phyloP scores from a whole-genome alignment of 306 rosid species.

The Neltuma alba region DNA sequence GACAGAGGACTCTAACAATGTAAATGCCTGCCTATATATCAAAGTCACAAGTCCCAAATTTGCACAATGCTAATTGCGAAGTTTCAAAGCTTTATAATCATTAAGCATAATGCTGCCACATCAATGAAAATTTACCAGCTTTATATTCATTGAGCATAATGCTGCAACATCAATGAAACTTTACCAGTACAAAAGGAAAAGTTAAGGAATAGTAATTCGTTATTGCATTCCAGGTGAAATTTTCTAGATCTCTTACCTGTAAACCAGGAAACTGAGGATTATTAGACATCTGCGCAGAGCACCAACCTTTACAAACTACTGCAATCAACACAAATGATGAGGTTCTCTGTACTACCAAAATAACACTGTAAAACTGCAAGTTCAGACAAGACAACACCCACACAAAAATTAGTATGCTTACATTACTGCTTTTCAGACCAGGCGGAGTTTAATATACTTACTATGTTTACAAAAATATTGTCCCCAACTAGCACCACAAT shows the following conservation, averaged over 20 bases:
- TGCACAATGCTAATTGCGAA: not conserved
- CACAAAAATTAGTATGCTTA: not conserved
- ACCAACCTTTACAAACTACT: constrained; percentile 41
- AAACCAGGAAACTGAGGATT: constrained; percentile 80
- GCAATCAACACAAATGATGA: constrained; percentile 40
- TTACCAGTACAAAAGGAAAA: not conserved
- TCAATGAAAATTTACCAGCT: not conserved
- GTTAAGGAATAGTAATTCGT: not conserved
- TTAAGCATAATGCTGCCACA: not conserved
- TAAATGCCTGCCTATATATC: not conserved
- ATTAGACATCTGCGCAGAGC: constrained; percentile 62
- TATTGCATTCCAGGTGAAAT: not conserved
- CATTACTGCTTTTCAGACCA: not conserved
- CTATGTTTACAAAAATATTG: not conserved
- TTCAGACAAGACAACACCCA: not conserved
- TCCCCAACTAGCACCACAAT: not conserved
- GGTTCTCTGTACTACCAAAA: constrained; percentile 2
- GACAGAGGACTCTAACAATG: not conserved
- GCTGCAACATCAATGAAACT: not conserved
- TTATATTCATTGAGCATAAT: not conserved
- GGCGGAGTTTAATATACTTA: not conserved
- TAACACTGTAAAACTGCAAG: not conserved
- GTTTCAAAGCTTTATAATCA: not conserved
- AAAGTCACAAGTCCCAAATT: not conserved
- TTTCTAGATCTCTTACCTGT: constrained; percentile 55